These are phyloP conservation scores for Termitomyces titanicus DNA, from an alignment of 768 basidiomycete species.

Conservation along the genomic window DNA sequence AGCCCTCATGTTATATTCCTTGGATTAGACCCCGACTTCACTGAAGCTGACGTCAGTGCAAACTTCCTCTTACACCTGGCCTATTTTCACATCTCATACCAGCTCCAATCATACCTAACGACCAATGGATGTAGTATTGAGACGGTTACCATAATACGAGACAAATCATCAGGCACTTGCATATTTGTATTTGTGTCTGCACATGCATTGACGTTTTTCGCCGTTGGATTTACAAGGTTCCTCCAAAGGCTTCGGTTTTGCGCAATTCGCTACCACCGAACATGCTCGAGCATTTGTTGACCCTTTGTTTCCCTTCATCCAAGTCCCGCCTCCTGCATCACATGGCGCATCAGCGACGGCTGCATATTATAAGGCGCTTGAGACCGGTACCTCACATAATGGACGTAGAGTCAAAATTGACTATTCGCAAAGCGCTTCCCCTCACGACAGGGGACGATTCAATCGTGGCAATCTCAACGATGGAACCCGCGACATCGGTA, in stretches of 20 bases:
- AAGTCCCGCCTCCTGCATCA: slow-evolving; percentile 88
- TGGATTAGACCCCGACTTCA: slow-evolving; percentile 88
- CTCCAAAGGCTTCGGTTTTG: slow-evolving; percentile 97
- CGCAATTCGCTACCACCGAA: slow-evolving; percentile 82
- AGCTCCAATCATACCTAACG: slow-evolving; percentile 79
- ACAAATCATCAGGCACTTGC: slow-evolving; percentile 94
- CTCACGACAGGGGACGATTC: slow-evolving; percentile 58
- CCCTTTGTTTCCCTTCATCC: slow-evolving; percentile 85
- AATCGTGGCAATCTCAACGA: slow-evolving; percentile 76
- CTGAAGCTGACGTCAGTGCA: slow-evolving; percentile 86
- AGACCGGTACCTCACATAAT: slow-evolving; percentile 65
- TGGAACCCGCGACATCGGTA: slow-evolving; percentile 94
- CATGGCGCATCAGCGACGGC: slow-evolving; percentile 77
- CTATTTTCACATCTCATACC: slow-evolving; percentile 36
- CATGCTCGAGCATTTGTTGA: slow-evolving; percentile 91
- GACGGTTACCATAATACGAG: slow-evolving; percentile 93
- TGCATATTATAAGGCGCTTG: slow-evolving; percentile 71
- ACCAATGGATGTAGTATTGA: slow-evolving; percentile 73
- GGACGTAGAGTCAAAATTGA: slow-evolving; percentile 93
- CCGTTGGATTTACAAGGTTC: slow-evolving; percentile 76
- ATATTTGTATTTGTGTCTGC: slow-evolving; percentile 69
- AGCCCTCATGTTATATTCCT: slow-evolving; percentile 95
- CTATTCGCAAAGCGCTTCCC: slow-evolving; percentile 84
- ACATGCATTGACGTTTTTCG: slow-evolving; percentile 74
- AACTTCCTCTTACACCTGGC: slow-evolving; percentile 25